Evolutionary conservation across 495 filamentous ascomycete species (phyloP).

Genomic region (Emericellopsis terricola): DNA sequence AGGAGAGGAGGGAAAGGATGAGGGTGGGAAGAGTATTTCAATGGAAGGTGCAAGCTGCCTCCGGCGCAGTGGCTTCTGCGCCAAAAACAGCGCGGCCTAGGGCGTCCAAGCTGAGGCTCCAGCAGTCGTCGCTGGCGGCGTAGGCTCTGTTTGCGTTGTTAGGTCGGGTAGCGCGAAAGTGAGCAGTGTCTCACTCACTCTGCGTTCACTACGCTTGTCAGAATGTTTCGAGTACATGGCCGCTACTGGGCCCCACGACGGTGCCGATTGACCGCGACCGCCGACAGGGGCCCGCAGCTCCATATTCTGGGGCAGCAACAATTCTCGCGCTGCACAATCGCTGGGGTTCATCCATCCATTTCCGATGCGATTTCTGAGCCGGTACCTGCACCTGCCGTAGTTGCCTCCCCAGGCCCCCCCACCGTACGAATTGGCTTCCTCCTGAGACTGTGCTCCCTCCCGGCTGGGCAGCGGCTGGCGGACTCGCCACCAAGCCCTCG

Average conservation of each 20-base stretch:
- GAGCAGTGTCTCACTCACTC: background rate
- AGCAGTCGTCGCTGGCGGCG: background rate
- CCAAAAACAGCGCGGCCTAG: background rate
- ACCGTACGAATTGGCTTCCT: background rate
- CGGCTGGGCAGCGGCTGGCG: too few species aligned
- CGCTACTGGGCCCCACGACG: background rate
- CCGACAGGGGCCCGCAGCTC: too few species aligned
- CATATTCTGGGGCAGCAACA: background rate
- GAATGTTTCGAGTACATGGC: background rate
- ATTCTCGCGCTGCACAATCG: background rate
- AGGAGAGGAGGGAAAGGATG: slow-evolving; percentile 1
- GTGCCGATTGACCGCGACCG: background rate
- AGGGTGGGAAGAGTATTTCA: slow-evolving; percentile 1
- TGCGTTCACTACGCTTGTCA: background rate
- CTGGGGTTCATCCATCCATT: background rate
- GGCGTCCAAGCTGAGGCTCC: background rate
- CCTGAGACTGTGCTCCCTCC: background rate
- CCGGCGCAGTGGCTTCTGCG: background rate
- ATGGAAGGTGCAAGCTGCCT: background rate
- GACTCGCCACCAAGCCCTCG: too few species aligned
- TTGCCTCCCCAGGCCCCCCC: background rate
- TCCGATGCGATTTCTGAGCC: background rate
- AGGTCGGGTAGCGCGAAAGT: background rate
- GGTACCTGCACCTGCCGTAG: background rate
- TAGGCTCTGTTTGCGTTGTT: background rate